A percentile compares a stretch with the other conserved stretches of the same genome.
Evolutionary conservation across 169 alveolate species (phyloP).

Genomic region (Plasmodium chabaudi): DNA sequence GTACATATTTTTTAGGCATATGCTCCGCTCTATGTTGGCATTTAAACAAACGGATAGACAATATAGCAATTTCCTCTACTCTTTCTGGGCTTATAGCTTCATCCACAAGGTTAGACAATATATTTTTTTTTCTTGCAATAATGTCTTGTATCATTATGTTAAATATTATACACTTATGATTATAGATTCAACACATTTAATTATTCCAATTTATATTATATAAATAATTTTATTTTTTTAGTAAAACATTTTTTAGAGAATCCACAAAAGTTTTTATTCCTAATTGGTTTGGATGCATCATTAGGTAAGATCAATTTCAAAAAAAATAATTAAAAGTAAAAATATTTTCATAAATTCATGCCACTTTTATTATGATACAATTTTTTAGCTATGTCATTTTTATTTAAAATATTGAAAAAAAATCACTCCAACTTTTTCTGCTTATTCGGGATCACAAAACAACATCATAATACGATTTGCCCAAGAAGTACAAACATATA

Average conservation of each 20-base stretch:
- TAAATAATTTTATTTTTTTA: background rate
- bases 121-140: too few species aligned
- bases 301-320: constrained; percentile 30
- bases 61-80: constrained; percentile 15
- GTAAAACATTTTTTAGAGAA: constrained; percentile 29
- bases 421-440: too few species aligned
- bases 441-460: too few species aligned
- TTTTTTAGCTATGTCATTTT: constrained; percentile 25
- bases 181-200: background rate
- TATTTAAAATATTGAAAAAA: constrained; percentile 11
- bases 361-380: background rate
- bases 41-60: constrained; percentile 30
- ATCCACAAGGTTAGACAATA: constrained; percentile 16
- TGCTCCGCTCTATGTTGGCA: constrained; percentile 49
- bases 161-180: too few species aligned
- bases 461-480: too few species aligned
- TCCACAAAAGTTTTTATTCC: constrained; percentile 30
- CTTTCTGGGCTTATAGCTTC: constrained; percentile 57
- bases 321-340: background rate
- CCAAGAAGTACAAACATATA: too few species aligned
- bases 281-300: constrained; percentile 53
- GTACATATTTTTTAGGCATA: constrained; percentile 23
- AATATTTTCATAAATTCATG: background rate
- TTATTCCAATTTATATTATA: background rate
- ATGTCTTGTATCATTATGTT: too few species aligned